phyloP scores from a whole-genome alignment of 2,329 filamentous ascomycete species.

The Raffaelea ambrosiae region DNA sequence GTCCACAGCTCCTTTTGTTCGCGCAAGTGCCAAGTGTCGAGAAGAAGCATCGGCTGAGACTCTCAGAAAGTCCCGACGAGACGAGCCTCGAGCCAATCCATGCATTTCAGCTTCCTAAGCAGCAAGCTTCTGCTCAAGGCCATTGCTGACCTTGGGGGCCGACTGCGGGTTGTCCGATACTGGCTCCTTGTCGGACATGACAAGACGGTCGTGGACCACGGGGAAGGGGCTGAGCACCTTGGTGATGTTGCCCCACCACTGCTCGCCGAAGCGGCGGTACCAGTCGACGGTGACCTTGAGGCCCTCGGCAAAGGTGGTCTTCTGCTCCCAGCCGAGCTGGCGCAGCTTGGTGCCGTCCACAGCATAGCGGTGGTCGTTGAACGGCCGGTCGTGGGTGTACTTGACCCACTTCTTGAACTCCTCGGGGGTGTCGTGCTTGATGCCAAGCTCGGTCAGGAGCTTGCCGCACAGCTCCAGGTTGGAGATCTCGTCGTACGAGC shows the following conservation, averaged over 20 bases:
- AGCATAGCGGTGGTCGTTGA: slow-evolving; percentile 67
- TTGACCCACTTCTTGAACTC: slow-evolving; percentile 59
- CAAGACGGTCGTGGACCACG: slow-evolving; percentile 44
- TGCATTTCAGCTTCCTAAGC: no score
- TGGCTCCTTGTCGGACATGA: slow-evolving; percentile 42
- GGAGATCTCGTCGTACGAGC: slow-evolving; percentile 68
- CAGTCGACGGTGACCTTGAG: slow-evolving; percentile 58
- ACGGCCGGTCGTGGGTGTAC: slow-evolving; percentile 69
- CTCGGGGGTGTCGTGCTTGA: slow-evolving; percentile 39
- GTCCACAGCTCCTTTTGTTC: no score
- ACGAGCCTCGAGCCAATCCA: no score
- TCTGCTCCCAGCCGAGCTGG: slow-evolving; percentile 61
- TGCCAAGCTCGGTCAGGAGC: slow-evolving; percentile 54
- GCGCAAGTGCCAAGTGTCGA: no score
- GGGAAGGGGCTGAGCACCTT: slow-evolving; percentile 62
- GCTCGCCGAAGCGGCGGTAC: slow-evolving; percentile 58
- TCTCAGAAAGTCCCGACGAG: no score
- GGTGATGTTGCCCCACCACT: slow-evolving; percentile 66
- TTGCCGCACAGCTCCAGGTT: slow-evolving; percentile 61
- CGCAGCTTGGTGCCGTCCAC: slow-evolving; percentile 62
- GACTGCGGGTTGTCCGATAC: slow-evolving; percentile 22
- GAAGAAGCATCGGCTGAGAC: no score
- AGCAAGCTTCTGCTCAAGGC: no score
- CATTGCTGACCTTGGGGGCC: slow-evolving; percentile 4
- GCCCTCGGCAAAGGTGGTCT: slow-evolving; percentile 55